phyloP scores from a whole-genome alignment of 2,329 filamentous ascomycete genomes.

The Colletotrichum ledebouriae region DNA sequence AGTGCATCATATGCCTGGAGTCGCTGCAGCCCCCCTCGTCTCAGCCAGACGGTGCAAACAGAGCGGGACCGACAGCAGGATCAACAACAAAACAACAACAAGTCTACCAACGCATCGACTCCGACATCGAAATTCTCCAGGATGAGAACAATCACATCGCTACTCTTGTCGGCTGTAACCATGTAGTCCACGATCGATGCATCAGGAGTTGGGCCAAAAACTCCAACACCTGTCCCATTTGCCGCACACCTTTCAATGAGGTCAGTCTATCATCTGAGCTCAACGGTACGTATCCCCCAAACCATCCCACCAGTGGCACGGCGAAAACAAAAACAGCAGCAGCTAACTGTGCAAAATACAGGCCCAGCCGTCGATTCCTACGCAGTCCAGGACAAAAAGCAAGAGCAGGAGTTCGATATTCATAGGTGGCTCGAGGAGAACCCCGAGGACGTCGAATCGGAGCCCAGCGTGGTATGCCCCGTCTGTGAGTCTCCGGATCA shows the following conservation, averaged over 20 bases:
- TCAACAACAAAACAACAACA: conserved; percentile 45
- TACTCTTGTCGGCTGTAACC: conserved; percentile 81
- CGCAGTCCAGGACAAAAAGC: conserved; percentile 83
- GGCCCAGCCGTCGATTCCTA: conserved; percentile 70
- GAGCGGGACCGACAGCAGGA: conserved; percentile 42
- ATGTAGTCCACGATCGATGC: conserved; percentile 93
- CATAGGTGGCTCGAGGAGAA: conserved; percentile 78
- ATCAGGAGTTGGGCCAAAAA: conserved; percentile 95
- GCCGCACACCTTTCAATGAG: conserved; percentile 89
- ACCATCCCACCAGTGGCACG: neutral
- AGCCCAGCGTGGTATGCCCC: conserved; percentile 88
- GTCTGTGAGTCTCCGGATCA: conserved; percentile 86
- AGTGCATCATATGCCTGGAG: conserved; percentile 79
- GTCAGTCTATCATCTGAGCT: conserved; percentile 83
- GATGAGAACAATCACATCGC: conserved; percentile 64
- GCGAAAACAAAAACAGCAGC: conserved; percentile 15
- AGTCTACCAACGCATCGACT: conserved; percentile 35
- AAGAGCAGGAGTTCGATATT: conserved; percentile 91
- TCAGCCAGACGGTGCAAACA: conserved; percentile 45
- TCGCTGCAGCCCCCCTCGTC: conserved; percentile 60
- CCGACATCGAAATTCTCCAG: conserved; percentile 41
- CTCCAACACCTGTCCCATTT: conserved; percentile 98
- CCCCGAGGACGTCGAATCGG: conserved; percentile 75
- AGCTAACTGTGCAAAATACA: conserved; percentile 50
- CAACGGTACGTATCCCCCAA: conserved; percentile 40